Evolutionary conservation across 164 flowering plant species (phyloP), one percentile per base, ranked within the genome.

Genomic region (Stephania yunnanensis): DNA sequence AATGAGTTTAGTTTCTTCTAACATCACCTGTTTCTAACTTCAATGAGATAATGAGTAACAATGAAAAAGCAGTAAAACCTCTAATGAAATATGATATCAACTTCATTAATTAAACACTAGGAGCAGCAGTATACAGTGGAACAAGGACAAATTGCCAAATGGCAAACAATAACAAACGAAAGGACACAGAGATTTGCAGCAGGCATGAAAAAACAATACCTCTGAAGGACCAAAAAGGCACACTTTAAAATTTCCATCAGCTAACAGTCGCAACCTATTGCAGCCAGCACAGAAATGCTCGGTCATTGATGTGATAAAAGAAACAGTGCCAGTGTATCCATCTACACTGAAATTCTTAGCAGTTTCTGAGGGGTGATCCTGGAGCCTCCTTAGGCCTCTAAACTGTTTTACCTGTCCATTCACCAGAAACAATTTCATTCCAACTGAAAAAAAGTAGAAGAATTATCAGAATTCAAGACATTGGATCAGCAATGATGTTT

Each of bases 201-300:
- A 52, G 2, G 20, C 65, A 58, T 67, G 68, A 69, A 80, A 66
- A 36, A 30, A 50, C 66, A 44, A 71, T 76, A 93, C 99, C 98
- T 95, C 99, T 76, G 98, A 90, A 42, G 99, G 97, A 71, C 99
- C 99, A 86, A 95, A 95, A 7, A 95, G 91, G 81, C 99, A 95
- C 1, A 95, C 99, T 91, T 93, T 95, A 75, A 95, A 89, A 83
- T 90, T 95, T 64, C 99, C 99, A 85, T 93, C 97, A 70, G 99
- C 98, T 73, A 95, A 79, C 78, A 95, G 89, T 74, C 99, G 85
- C 85, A 95, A 83, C 78, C 99, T 85, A 81, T 92, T 95, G 86
- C 99, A 95, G 78, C 99, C 97, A 80, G 92, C 92, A 87, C 99
- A 95, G 80, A 95, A 95, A 82, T 95, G 97, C 85, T 93, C 92